A percentile compares a stretch with the other conserved stretches of the same genome.
Evolutionary conservation across 129 eudicot species (phyloP).

Genomic region (Tagetes patula): DNA sequence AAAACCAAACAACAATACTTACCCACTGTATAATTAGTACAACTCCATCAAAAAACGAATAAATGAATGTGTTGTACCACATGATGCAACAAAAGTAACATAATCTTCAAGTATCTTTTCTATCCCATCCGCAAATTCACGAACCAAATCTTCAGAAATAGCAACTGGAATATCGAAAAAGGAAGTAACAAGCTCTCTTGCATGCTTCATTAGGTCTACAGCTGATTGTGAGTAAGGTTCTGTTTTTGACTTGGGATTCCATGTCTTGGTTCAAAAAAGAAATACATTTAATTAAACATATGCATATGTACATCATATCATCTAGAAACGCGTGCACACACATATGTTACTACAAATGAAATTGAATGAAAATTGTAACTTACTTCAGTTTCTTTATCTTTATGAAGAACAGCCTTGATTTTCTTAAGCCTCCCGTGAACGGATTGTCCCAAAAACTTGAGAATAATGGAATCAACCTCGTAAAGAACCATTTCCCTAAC

Average conservation of each 20-base stretch:
- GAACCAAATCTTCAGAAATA: constrained; percentile 60
- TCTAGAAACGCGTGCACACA: too few relatives aligned
- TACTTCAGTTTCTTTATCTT: constrained; percentile 85
- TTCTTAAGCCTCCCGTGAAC: constrained; percentile 58
- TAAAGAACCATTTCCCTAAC: constrained; percentile 76
- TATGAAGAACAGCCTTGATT: constrained; percentile 55
- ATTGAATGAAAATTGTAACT: constrained; percentile 9
- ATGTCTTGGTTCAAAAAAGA: constrained; percentile 47
- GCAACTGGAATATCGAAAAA: constrained; percentile 73
- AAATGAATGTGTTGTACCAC: constrained; percentile 47
- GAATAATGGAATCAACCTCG: constrained; percentile 72
- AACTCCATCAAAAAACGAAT: too few relatives aligned
- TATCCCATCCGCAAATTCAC: constrained; percentile 66
- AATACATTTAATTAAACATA: background rate
- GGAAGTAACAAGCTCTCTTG: constrained; percentile 55
- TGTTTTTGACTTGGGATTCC: constrained; percentile 93
- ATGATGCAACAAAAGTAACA: constrained; percentile 62
- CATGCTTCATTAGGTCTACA: constrained; percentile 60
- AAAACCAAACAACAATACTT: too few relatives aligned
- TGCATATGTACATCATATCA: too few relatives aligned
- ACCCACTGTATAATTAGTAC: too few relatives aligned
- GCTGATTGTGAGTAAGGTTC: constrained; percentile 93
- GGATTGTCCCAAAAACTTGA: constrained; percentile 58
- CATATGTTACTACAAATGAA: too few relatives aligned
- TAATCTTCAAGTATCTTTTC: constrained; percentile 59